Evolutionary conservation across 768 basidiomycete genomes (phyloP), one percentile per base, ranked within the genome.

Genomic region (Phlegmacium glaucopus): DNA sequence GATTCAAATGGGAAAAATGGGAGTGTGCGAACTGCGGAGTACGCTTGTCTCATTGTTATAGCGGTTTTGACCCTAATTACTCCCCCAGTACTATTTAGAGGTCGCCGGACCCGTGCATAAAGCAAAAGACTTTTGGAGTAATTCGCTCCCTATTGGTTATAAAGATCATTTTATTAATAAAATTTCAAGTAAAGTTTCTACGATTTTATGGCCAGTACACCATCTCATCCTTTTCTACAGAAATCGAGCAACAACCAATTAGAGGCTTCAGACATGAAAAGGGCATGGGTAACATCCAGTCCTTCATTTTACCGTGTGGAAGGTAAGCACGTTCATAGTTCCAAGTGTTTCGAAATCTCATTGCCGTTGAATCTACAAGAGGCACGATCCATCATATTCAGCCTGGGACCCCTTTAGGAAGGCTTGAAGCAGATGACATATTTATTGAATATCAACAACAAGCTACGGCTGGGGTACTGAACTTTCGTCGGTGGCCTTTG

Each of bases 1-100:
- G 89, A 54, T 82, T 62, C 44, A 84, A 83, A 63, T 90, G 87
- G 88, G 78, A 87, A 58, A 58, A 74, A 41, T 89, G 86, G 79
- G 77, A 86, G 60, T 92, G 89, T 56, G 63, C 70, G 27, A 57
- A 71, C 47, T 91, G 87, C 59, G 56, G 69, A 13, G 88, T 87
- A 62, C 34, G 58, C 52, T 15, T 45, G 16, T 39, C 43, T 28
- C 34, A 45, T 6, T 51, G 17, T 3, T 34, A 35, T 15, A 27
- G 13, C 15, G 16, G 32, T n/a, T 40, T 3, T 1, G n/a, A 17
- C 6, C 36, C 36, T 45, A 32, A 39, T 35, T n/a, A n/a, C n/a
- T 25, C 13, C 9, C 27, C 27, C 39, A 59, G 58, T 38, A 47
- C 35, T 35, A 12, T n/a, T 28, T 50, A 34, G 32, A 48, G 13